Conservation (phyloP, 1,284 basidiomycete species). For the Irpex sp. region DNA sequence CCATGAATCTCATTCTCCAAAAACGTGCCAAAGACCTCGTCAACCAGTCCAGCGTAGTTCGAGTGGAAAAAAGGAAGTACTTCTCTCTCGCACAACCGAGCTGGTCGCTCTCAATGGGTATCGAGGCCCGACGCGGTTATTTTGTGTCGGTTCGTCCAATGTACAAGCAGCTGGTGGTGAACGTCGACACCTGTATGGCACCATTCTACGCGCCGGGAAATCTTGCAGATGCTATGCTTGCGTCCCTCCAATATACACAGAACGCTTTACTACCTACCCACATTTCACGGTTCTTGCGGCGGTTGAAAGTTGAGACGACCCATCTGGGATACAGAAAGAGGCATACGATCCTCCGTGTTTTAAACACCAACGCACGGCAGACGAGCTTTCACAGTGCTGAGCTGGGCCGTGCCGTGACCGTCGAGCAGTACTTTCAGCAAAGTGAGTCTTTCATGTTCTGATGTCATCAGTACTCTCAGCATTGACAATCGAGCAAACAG, state of each 20-base stretch:
- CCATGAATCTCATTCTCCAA: slow-evolving; percentile 64
- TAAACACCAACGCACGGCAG: slow-evolving; percentile 38
- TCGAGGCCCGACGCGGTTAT: slow-evolving; percentile 63
- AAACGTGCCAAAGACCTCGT: slow-evolving; percentile 51
- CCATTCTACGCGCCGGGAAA: slow-evolving; percentile 66
- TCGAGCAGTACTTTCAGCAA: slow-evolving; percentile 57
- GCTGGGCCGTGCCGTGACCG: slow-evolving; percentile 44
- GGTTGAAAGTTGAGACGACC: slow-evolving; percentile 52
- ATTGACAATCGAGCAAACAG: slow-evolving; percentile 29
- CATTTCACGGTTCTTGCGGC: slow-evolving; percentile 36
- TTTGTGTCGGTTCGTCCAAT: slow-evolving; percentile 63
- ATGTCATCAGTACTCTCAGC: background rate
- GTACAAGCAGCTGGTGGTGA: slow-evolving; percentile 67
- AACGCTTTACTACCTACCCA: slow-evolving; percentile 15
- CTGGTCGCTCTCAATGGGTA: slow-evolving; percentile 38
- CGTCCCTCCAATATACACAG: slow-evolving; percentile 46
- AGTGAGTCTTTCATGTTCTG: slow-evolving; percentile 37
- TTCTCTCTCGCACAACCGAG: slow-evolving; percentile 44
- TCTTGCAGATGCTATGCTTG: slow-evolving; percentile 42
- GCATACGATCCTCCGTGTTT: slow-evolving; percentile 46
- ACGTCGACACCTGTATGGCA: slow-evolving; percentile 71
- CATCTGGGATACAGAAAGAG: slow-evolving; percentile 53
- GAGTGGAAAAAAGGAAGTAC: slow-evolving; percentile 58
- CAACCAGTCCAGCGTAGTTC: slow-evolving; percentile 25
- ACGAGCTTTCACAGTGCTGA: slow-evolving; percentile 52